Percentiles rank a stretch among this genome's conserved stretches.
Conservation (phyloP, 169 alveolate genomes). For the Amoebophrya sp. region DNA sequence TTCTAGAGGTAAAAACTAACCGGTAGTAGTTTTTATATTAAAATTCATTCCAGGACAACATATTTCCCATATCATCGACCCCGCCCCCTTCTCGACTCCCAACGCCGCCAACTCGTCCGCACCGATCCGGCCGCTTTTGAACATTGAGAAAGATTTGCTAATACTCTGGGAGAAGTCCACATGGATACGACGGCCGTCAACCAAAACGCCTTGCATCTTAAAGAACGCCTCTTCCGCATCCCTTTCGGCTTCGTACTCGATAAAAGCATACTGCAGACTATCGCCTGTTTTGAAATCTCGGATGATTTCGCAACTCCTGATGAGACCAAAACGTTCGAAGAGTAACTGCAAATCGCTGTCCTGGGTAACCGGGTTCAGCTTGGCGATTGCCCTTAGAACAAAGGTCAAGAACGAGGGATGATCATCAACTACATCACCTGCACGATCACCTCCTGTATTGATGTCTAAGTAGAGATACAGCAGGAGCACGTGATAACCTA, state of each 20-base stretch:
- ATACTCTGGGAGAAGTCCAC: constrained; percentile 49
- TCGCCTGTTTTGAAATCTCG: constrained; percentile 95
- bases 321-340: constrained; percentile 82
- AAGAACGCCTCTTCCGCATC: constrained; percentile 91
- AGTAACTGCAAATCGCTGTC: constrained; percentile 87
- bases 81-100: neutral
- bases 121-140: neutral
- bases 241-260: constrained; percentile 91
- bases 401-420: no score
- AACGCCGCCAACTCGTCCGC: neutral
- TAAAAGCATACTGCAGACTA: constrained; percentile 93
- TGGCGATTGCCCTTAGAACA: no score
- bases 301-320: constrained; percentile 85
- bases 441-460: no score
- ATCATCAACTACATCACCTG: no score
- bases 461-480: no score
- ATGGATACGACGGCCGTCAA: constrained; percentile 77
- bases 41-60: no score
- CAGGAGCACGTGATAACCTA: no score
- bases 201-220: constrained; percentile 91
- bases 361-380: constrained; percentile 91
- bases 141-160: constrained; percentile 28
- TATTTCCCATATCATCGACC: no score
- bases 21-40: no score
- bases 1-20: no score